Percentiles rank a stretch among this genome's conserved stretches.
Conservation (phyloP, 306 rosid genomes). For the Lathyrus oleraceus region DNA sequence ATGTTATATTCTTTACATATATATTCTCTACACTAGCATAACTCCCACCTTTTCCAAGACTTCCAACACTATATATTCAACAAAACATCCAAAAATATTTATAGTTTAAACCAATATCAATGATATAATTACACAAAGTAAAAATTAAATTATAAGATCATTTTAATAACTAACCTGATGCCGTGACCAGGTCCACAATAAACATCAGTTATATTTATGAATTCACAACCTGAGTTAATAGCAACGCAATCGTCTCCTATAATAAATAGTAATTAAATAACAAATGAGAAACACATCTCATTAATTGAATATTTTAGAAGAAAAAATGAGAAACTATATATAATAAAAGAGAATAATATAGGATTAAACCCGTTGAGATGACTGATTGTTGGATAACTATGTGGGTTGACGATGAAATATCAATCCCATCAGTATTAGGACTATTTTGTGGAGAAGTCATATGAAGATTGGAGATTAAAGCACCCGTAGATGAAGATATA, state of each 20-base stretch:
- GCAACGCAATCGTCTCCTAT: constrained; percentile 42
- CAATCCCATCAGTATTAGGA: constrained; percentile 66
- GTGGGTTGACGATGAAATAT: constrained; percentile 1
- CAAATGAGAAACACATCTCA: too few relatives aligned
- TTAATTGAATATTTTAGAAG: too few relatives aligned
- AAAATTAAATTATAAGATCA: neutral
- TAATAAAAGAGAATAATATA: neutral
- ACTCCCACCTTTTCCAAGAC: constrained; percentile 45
- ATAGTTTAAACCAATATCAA: neutral
- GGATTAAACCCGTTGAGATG: constrained; percentile 42
- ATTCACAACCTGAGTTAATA: constrained; percentile 38
- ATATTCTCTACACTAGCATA: constrained; percentile 42
- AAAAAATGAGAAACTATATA: neutral
- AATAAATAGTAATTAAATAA: neutral
- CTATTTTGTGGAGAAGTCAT: constrained; percentile 49
- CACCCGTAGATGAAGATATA: constrained; percentile 11
- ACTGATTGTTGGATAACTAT: constrained; percentile 27
- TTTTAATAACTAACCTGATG: constrained; percentile 37
- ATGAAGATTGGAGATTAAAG: constrained; percentile 13
- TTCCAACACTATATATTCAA: constrained; percentile 47
- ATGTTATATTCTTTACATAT: constrained; percentile 46
- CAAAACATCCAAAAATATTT: neutral
- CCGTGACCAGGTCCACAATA: constrained; percentile 68
- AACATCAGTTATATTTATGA: constrained; percentile 43
- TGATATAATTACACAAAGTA: neutral